Conservation (phyloP, 345 rosid genomes). For the Bretschneidera sinensis region DNA sequence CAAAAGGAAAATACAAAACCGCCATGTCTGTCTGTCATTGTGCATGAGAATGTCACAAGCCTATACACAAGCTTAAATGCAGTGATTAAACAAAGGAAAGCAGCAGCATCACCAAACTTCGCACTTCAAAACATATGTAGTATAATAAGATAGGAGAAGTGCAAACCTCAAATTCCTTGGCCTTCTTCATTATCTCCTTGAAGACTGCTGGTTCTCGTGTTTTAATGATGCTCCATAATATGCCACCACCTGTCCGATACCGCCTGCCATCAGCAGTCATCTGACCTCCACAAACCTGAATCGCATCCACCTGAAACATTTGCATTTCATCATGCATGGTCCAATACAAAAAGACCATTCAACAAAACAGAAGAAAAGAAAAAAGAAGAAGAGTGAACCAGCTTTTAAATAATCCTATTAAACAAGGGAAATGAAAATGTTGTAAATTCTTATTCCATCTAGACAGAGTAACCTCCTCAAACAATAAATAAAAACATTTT, state of each 20-base stretch:
- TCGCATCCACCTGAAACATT: constrained; percentile 62
- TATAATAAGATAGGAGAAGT: constrained; percentile 14
- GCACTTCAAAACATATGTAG: neutral
- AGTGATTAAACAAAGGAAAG: neutral
- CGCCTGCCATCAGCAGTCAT: constrained; percentile 86
- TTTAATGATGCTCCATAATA: constrained; percentile 84
- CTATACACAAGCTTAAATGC: neutral
- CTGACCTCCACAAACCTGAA: constrained; percentile 94
- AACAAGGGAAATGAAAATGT: neutral
- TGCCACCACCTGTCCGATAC: constrained; percentile 74
- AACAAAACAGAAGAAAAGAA: neutral
- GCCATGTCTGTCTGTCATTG: neutral
- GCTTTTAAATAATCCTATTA: constrained; percentile 7
- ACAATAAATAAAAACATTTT: too few species aligned
- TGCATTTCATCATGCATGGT: constrained; percentile 18
- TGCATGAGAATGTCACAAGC: too few species aligned
- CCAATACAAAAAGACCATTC: neutral
- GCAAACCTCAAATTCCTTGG: constrained; percentile 86
- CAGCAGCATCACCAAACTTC: neutral
- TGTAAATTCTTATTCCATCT: too few species aligned
- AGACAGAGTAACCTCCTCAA: too few species aligned
- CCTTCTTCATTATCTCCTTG: constrained; percentile 76
- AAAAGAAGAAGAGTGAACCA: neutral
- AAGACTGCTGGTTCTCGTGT: constrained; percentile 66
- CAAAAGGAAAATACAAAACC: neutral